Conservation (phyloP, 768 basidiomycete species). For the Termitomyces heimii region DNA sequence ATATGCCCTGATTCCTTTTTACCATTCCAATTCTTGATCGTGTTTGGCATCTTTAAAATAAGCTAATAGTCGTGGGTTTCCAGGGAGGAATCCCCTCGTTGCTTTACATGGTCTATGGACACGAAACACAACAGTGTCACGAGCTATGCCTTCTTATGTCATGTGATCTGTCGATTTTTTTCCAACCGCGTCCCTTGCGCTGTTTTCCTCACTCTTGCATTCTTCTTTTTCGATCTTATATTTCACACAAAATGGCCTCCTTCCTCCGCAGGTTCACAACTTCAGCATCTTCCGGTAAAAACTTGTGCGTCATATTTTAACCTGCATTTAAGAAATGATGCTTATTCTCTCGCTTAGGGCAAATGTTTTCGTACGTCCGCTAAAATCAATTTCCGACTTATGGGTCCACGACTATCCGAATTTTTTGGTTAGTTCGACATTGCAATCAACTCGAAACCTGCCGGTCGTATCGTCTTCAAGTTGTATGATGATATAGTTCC, state of each 20-base stretch:
- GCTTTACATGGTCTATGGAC: slow-evolving; percentile 2
- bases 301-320: slow-evolving; percentile 27
- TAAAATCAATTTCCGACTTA: not conserved
- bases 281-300: slow-evolving; percentile 35
- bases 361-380: slow-evolving; percentile 30
- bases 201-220: not conserved
- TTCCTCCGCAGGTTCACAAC: slow-evolving; percentile 48
- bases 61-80: not conserved
- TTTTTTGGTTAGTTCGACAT: slow-evolving; percentile 49
- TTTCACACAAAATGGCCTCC: slow-evolving; percentile 33
- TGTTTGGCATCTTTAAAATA: not conserved
- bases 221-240: not conserved
- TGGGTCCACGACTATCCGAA: not conserved
- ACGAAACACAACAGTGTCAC: not conserved
- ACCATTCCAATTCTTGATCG: not conserved
- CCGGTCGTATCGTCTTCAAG: slow-evolving; percentile 76
- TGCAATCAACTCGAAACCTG: slow-evolving; percentile 49
- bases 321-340: not conserved
- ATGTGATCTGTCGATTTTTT: slow-evolving; percentile 14
- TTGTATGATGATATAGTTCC: slow-evolving; percentile 83
- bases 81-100: not conserved
- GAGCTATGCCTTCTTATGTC: slow-evolving; percentile 7
- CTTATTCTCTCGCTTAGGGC: slow-evolving; percentile 19
- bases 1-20: not conserved
- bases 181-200: not conserved